A percentile compares a stretch with the other conserved stretches of the same genome.
Conservation (phyloP, 495 filamentous ascomycete species). For the Schizothecium vesticola region DNA sequence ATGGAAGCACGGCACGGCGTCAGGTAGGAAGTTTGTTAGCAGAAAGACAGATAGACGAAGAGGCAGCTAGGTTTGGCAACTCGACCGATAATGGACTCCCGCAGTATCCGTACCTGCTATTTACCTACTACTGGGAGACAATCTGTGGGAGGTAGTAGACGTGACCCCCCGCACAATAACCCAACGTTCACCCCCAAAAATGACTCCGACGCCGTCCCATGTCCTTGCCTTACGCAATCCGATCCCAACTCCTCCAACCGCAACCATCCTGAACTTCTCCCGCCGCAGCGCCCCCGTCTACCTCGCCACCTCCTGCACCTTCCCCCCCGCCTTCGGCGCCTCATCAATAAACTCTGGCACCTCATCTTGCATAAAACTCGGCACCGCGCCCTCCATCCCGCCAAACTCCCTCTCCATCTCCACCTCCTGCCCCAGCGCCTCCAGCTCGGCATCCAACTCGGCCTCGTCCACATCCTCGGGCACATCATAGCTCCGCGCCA, state of each 20-base stretch:
- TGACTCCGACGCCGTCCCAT: background rate
- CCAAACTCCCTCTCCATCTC: slow-evolving; percentile 61
- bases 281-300: no score
- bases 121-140: background rate
- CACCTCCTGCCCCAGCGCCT: slow-evolving; percentile 86
- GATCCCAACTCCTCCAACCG: background rate
- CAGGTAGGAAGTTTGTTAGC: background rate
- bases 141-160: background rate
- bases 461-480: slow-evolving; percentile 98
- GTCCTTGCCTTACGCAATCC: background rate
- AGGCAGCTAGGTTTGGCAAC: background rate
- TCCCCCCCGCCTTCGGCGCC: slow-evolving; percentile 55
- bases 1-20: background rate
- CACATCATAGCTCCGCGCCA: slow-evolving; percentile 88
- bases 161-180: background rate
- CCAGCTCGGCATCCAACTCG: slow-evolving; percentile 93
- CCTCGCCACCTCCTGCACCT: slow-evolving; percentile 77
- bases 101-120: background rate
- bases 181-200: background rate
- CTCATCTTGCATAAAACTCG: slow-evolving; percentile 82
- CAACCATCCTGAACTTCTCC: background rate
- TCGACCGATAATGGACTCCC: background rate
- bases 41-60: background rate
- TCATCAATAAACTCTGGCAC: slow-evolving; percentile 84
- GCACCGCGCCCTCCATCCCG: slow-evolving; percentile 55